Evolutionary conservation across 2,329 filamentous ascomycete genomes (phyloP).

Genomic region (Aspergillus ruber): DNA sequence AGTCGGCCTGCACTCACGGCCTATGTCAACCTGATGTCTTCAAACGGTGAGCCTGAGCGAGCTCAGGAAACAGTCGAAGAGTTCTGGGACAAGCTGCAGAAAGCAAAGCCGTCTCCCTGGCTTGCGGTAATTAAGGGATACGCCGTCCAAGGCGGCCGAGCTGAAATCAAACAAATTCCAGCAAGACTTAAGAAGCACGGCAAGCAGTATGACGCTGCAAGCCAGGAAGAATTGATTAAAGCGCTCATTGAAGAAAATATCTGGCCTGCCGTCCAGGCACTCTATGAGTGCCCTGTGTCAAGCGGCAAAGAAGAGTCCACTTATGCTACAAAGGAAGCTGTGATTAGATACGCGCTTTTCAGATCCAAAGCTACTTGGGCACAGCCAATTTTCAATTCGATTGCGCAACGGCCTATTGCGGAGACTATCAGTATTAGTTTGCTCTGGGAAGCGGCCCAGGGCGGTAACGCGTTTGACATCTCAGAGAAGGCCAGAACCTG

Average conservation of each 20-base stretch:
- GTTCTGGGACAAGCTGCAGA: slow-evolving; percentile 31
- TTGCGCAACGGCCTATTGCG: slow-evolving; percentile 44
- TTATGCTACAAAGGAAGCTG: slow-evolving; percentile 44
- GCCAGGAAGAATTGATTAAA: slow-evolving; percentile 49
- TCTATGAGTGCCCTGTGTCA: slow-evolving; percentile 56
- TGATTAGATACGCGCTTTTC: slow-evolving; percentile 57
- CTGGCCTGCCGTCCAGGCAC: slow-evolving; percentile 56
- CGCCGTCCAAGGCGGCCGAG: slow-evolving; percentile 52
- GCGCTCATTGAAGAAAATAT: slow-evolving; percentile 58
- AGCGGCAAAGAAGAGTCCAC: slow-evolving; percentile 34
- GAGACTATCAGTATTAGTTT: slow-evolving; percentile 65
- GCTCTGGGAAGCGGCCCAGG: slow-evolving; percentile 67
- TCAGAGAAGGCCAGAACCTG: slow-evolving; percentile 66
- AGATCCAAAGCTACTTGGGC: slow-evolving; percentile 59
- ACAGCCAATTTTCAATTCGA: slow-evolving; percentile 49
- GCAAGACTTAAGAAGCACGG: slow-evolving; percentile 47
- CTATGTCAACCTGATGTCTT: slow-evolving; percentile 48
- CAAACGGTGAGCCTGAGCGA: slow-evolving; percentile 51
- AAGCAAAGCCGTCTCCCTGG: slow-evolving; percentile 35
- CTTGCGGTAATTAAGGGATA: slow-evolving; percentile 55
- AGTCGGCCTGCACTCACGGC: slow-evolving; percentile 34
- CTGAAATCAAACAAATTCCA: slow-evolving; percentile 51
- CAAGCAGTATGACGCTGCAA: slow-evolving; percentile 41
- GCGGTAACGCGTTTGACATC: slow-evolving; percentile 65
- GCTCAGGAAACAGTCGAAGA: slow-evolving; percentile 44